Evolutionary conservation across 2,329 filamentous ascomycete species (phyloP).

Genomic region (Aspergillus unguis): DNA sequence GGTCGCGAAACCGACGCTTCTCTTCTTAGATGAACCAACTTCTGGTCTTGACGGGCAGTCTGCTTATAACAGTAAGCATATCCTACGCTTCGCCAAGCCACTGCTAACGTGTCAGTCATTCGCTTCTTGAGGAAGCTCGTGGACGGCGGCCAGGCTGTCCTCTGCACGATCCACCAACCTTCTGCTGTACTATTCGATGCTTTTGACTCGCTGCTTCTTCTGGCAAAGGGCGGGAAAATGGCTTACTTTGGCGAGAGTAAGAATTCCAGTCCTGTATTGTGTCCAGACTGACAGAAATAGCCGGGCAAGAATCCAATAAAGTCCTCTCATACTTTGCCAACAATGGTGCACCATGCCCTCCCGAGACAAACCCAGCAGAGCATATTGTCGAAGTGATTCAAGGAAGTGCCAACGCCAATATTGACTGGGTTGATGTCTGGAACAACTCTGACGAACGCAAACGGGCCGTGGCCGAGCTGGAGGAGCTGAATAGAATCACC

Average conservation of each 20-base stretch:
- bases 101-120: conserved; percentile 33
- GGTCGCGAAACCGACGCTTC: conserved; percentile 58
- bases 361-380: conserved; percentile 53
- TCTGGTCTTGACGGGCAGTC: conserved; percentile 65
- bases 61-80: conserved; percentile 41
- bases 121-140: conserved; percentile 65
- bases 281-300: conserved; percentile 12
- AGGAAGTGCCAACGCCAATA: conserved; percentile 20
- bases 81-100: background rate
- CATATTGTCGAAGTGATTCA: conserved; percentile 41
- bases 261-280: background rate
- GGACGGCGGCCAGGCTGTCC: conserved; percentile 62
- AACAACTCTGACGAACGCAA: conserved; percentile 28
- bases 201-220: conserved; percentile 63
- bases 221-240: conserved; percentile 63
- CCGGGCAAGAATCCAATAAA: conserved; percentile 40
- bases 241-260: conserved; percentile 62
- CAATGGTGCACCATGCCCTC: conserved; percentile 54
- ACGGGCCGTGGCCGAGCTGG: conserved; percentile 24
- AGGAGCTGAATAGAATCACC: conserved; percentile 24
- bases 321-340: conserved; percentile 48
- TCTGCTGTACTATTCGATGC: conserved; percentile 64
- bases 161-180: conserved; percentile 68
- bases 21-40: conserved; percentile 61
- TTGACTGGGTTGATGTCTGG: conserved; percentile 36